Conservation (phyloP, 2,329 filamentous ascomycete species). For the Uncinocarpus reesii region DNA sequence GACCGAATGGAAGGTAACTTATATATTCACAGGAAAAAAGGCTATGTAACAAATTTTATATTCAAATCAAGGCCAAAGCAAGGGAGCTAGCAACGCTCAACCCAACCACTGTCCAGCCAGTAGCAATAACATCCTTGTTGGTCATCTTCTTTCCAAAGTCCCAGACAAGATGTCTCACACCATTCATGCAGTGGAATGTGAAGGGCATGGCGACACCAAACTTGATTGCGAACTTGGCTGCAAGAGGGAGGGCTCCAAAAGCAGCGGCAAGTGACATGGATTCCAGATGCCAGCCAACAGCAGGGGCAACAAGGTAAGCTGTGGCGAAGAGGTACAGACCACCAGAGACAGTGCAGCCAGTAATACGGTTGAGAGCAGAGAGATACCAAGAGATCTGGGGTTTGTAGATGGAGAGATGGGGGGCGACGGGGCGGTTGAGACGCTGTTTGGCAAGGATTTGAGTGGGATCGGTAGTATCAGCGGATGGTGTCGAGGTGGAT, state of each 20-base stretch:
- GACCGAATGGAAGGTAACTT: background rate
- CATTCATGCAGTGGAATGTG: conserved; percentile 58
- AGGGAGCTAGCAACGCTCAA: conserved; percentile 43
- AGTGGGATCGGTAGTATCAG: conserved; percentile 27
- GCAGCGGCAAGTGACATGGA: conserved; percentile 52
- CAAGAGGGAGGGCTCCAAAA: conserved; percentile 52
- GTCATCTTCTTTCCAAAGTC: conserved; percentile 53
- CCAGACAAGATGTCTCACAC: conserved; percentile 62
- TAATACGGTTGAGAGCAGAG: conserved; percentile 69
- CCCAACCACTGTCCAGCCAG: conserved; percentile 54
- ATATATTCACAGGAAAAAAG: conserved; percentile 12
- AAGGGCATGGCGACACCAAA: conserved; percentile 52
- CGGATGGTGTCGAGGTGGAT: conserved; percentile 20
- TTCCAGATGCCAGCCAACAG: conserved; percentile 62
- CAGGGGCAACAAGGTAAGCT: conserved; percentile 69
- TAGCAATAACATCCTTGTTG: conserved; percentile 55
- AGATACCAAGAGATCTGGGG: conserved; percentile 76
- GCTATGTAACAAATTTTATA: conserved; percentile 6
- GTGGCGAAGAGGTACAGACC: conserved; percentile 68
- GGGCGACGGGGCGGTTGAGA: conserved; percentile 66
- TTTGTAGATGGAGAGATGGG: conserved; percentile 78
- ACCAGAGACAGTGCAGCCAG: conserved; percentile 62
- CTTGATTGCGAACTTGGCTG: conserved; percentile 52
- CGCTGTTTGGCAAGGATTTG: conserved; percentile 71
- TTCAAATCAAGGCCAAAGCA: conserved; percentile 38